Percentiles rank a stretch among this genome's conserved stretches.
phyloP scores from a whole-genome alignment of 371 early-diverging fungal species.

The Haplosporangium sp. region DNA sequence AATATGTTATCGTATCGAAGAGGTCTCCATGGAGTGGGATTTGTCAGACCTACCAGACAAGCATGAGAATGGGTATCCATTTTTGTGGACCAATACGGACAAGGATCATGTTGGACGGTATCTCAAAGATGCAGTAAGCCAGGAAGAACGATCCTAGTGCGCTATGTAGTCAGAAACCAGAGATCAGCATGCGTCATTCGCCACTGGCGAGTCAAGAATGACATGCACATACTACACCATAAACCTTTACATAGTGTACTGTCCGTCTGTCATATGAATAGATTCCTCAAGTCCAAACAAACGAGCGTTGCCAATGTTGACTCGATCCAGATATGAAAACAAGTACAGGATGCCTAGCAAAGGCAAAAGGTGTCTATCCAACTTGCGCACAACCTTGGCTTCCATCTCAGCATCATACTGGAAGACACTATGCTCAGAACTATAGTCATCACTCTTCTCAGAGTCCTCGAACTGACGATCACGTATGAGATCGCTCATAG shows the following conservation, averaged over 20 bases:
- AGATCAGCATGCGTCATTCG: too few relatives aligned
- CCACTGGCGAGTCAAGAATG: background rate
- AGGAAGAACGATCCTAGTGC: conserved; percentile 28
- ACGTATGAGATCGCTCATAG: conserved; percentile 5
- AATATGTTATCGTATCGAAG: background rate
- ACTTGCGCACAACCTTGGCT: conserved; percentile 58
- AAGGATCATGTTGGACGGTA: conserved; percentile 72
- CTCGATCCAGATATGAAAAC: conserved; percentile 67
- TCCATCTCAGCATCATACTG: conserved; percentile 26
- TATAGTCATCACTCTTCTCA: conserved; percentile 9
- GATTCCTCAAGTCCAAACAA: conserved; percentile 57
- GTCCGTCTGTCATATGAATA: conserved; percentile 34
- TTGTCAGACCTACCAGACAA: conserved; percentile 60
- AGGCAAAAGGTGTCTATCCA: conserved; percentile 68
- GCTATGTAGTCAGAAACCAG: background rate
- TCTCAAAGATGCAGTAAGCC: conserved; percentile 63
- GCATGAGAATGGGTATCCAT: conserved; percentile 81
- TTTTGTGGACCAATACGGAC: conserved; percentile 69
- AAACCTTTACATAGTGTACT: conserved; percentile 57
- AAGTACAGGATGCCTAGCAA: conserved; percentile 63
- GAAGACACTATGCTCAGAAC: conserved; percentile 1
- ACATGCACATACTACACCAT: too few relatives aligned
- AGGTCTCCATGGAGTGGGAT: background rate
- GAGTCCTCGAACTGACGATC: conserved; percentile 1
- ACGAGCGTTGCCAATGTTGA: conserved; percentile 71